Percentiles rank a stretch among this genome's conserved stretches.
phyloP scores from a whole-genome alignment of 192 early-diverging fungal species.

The Borealophlyctis nickersoniae region DNA sequence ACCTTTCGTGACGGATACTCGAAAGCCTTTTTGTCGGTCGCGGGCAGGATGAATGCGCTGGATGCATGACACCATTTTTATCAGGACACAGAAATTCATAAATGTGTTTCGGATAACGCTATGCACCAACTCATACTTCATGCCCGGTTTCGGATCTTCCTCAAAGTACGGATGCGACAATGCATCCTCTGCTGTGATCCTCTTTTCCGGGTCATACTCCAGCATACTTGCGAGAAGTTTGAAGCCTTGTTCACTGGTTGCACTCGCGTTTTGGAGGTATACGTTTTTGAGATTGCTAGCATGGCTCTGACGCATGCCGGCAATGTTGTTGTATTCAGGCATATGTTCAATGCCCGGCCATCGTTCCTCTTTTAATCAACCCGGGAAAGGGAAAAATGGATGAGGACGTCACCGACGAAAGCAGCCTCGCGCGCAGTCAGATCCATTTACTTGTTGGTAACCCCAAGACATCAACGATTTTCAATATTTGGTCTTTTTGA shows the following conservation, averaged over 20 bases:
- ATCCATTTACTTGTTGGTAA: slow-evolving; percentile 67
- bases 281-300: slow-evolving; percentile 16
- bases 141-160: slow-evolving; percentile 38
- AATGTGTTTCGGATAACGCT: not conserved
- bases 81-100: not conserved
- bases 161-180: slow-evolving; percentile 84
- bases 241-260: slow-evolving; percentile 62
- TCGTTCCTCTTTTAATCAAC: slow-evolving; percentile 32
- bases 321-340: slow-evolving; percentile 39
- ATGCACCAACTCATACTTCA: slow-evolving; percentile 18
- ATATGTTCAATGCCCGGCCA: slow-evolving; percentile 38
- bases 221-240: slow-evolving; percentile 74
- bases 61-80: no score
- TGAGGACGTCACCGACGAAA: no score
- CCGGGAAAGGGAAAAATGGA: slow-evolving; percentile 15
- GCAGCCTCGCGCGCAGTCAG: not conserved
- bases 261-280: slow-evolving; percentile 4
- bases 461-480: slow-evolving; percentile 89
- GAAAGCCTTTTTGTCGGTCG: not conserved
- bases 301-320: slow-evolving; percentile 11
- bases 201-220: slow-evolving; percentile 77
- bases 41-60: not conserved
- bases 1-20: not conserved
- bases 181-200: slow-evolving; percentile 85
- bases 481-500: slow-evolving; percentile 70